These are phyloP conservation scores for Nymphaea colorata DNA, from an alignment of 164 flowering plant species.

Conservation along the genomic window DNA sequence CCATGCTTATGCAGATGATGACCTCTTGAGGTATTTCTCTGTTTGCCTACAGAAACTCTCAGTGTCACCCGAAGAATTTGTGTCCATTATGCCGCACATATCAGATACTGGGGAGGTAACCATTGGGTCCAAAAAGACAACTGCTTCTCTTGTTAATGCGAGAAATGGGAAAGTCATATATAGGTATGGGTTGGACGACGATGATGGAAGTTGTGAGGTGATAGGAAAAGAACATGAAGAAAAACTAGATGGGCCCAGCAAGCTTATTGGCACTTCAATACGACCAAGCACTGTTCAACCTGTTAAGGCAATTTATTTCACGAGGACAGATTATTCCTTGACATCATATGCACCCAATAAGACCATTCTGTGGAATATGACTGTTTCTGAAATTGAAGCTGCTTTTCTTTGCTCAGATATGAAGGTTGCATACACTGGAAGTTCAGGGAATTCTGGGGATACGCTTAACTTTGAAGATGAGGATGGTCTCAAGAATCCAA, in stretches of 20 bases:
- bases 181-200: conserved; percentile 11
- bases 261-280: conserved; percentile 16
- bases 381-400: conserved; percentile 40
- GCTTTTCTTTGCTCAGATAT: conserved; percentile 27
- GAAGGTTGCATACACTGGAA: conserved; percentile 11
- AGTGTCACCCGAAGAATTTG: conserved; percentile 24
- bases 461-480: conserved; percentile 13
- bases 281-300: conserved; percentile 10
- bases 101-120: conserved; percentile 35
- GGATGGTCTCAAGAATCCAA: conserved; percentile 18
- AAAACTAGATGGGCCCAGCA: conserved; percentile 7
- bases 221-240: conserved; percentile 4
- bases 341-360: conserved; percentile 18
- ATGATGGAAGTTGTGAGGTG: not conserved
- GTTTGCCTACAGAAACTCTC: conserved; percentile 22
- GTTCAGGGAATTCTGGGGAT: conserved; percentile 4
- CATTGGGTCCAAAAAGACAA: conserved; percentile 40
- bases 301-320: conserved; percentile 25
- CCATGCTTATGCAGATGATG: not conserved
- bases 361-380: conserved; percentile 37
- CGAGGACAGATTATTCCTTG: conserved; percentile 47
- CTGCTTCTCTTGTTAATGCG: conserved; percentile 46
- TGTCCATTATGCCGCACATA: conserved; percentile 26
- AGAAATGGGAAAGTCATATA: conserved; percentile 31
- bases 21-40: not conserved